These are phyloP conservation scores for Caryopteris hybrid DNA, from an alignment of 305 asterid genomes.

Conservation along the genomic window DNA sequence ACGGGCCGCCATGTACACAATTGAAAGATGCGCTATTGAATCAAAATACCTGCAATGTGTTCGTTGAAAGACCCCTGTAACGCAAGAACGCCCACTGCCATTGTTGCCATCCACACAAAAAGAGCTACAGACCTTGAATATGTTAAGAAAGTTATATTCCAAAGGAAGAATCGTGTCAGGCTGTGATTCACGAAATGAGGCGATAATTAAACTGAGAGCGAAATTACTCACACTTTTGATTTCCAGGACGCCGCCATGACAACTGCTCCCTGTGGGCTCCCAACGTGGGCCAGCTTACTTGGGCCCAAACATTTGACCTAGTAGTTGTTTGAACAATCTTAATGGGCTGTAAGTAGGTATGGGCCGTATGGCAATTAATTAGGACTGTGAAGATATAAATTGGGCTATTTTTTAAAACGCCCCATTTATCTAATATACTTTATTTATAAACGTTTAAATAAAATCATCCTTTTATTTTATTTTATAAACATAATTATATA, in stretches of 20 bases:
- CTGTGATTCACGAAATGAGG: constrained; percentile 38
- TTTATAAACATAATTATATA: too few species aligned
- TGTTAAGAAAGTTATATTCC: background rate
- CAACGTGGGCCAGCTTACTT: background rate
- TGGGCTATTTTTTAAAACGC: too few species aligned
- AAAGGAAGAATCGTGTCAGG: constrained; percentile 37
- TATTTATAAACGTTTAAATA: too few species aligned
- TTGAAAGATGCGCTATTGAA: background rate
- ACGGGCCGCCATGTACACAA: background rate
- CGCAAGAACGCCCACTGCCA: constrained; percentile 95
- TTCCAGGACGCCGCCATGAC: constrained; percentile 23
- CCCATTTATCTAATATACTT: too few species aligned
- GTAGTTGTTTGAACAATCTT: background rate
- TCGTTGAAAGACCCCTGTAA: constrained; percentile 97
- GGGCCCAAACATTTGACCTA: constrained; percentile 2
- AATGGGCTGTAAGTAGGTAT: background rate
- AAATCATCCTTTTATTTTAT: too few species aligned
- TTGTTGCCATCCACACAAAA: constrained; percentile 16
- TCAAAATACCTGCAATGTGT: constrained; percentile 72
- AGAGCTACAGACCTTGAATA: background rate
- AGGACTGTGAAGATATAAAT: too few species aligned
- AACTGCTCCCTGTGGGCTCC: background rate
- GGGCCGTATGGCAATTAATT: too few species aligned
- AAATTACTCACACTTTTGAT: background rate
- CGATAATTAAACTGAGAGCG: background rate